phyloP scores from a whole-genome alignment of 345 rosid genomes.

The Euclidium syriacum region DNA sequence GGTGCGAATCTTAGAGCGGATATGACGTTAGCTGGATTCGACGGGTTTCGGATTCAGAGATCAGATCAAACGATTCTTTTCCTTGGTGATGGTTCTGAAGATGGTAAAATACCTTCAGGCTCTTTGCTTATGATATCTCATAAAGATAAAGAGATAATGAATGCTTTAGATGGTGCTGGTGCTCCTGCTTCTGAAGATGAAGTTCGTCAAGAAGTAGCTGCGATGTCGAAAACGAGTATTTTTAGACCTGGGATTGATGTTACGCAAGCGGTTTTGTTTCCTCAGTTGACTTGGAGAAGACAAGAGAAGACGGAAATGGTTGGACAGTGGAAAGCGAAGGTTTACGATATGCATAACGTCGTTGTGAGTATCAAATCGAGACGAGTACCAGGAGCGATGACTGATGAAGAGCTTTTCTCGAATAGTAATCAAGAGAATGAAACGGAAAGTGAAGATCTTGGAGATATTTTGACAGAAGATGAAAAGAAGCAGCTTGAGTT shows the following conservation, averaged over 20 bases:
- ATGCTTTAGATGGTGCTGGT: constrained; percentile 98
- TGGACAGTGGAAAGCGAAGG: constrained; percentile 89
- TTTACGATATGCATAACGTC: constrained; percentile 98
- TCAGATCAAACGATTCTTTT: constrained; percentile 89
- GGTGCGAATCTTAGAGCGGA: constrained; percentile 97
- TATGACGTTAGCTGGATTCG: constrained; percentile 96
- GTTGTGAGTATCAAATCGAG: constrained; percentile 95
- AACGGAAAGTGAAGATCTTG: constrained; percentile 74
- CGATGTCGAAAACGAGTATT: constrained; percentile 95
- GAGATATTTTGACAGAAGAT: constrained; percentile 80
- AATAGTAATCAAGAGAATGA: constrained; percentile 59
- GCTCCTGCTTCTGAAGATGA: constrained; percentile 81
- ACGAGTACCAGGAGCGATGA: constrained; percentile 96
- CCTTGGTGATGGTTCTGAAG: constrained; percentile 96
- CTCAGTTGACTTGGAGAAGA: constrained; percentile 94
- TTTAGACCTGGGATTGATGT: constrained; percentile 98
- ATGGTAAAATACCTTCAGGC: constrained; percentile 74
- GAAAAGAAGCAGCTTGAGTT: constrained; percentile 89
- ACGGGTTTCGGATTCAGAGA: constrained; percentile 87
- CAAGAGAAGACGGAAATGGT: constrained; percentile 92
- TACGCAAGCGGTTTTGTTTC: constrained; percentile 88
- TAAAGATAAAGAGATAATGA: constrained; percentile 95
- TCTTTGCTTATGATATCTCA: constrained; percentile 90
- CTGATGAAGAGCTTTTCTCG: constrained; percentile 71
- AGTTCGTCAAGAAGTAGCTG: constrained; percentile 88